Percentiles rank a stretch among this genome's conserved stretches.
phyloP scores from a whole-genome alignment of 306 rosid genomes.

The Delonix regia region DNA sequence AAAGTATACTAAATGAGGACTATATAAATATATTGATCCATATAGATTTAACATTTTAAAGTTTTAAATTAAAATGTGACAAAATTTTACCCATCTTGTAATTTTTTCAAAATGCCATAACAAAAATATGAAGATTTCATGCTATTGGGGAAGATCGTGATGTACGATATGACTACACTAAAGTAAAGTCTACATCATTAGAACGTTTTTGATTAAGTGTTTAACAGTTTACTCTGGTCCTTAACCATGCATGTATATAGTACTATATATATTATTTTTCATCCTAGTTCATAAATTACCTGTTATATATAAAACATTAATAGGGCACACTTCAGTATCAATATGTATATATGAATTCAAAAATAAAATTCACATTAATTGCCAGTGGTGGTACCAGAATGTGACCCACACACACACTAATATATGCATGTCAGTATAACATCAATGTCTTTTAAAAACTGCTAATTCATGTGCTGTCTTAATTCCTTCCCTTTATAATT shows the following conservation, averaged over 20 bases:
- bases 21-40: too few relatives aligned
- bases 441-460: not conserved
- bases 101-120: too few relatives aligned
- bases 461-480: not conserved
- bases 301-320: not conserved
- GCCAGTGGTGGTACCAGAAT: not conserved
- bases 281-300: not conserved
- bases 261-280: not conserved
- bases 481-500: conserved; percentile 8
- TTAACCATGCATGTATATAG: too few relatives aligned
- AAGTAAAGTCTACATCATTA: too few relatives aligned
- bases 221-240: not conserved
- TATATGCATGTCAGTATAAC: not conserved
- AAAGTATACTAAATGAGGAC: too few relatives aligned
- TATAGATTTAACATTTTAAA: too few relatives aligned
- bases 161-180: too few relatives aligned
- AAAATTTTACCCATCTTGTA: too few relatives aligned
- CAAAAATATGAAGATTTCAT: too few relatives aligned
- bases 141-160: too few relatives aligned
- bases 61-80: too few relatives aligned
- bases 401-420: conserved; percentile 3
- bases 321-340: not conserved
- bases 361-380: not conserved
- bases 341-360: not conserved
- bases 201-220: not conserved